Percentiles rank a stretch among this genome's conserved stretches.
Conservation (phyloP, 2,329 filamentous ascomycete genomes). For the Neonectria neomacrospora region DNA sequence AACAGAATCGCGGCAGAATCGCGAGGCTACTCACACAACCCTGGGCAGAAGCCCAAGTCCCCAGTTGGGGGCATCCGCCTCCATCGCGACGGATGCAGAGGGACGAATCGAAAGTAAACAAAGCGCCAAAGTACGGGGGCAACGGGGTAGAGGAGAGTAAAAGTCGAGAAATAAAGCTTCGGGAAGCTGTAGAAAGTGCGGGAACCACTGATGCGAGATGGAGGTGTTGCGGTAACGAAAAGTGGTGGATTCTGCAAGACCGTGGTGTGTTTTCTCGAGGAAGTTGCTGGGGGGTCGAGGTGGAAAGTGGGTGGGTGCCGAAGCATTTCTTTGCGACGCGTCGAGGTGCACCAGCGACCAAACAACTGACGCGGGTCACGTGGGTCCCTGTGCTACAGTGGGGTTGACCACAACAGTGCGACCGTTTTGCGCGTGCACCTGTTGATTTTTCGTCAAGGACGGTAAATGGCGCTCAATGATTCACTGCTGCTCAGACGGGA, state of each 20-base stretch:
- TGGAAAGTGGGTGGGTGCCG: conserved; percentile 23
- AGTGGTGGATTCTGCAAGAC: conserved; percentile 26
- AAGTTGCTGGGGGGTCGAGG: conserved; percentile 16
- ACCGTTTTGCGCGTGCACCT: neutral
- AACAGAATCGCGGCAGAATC: accelerated
- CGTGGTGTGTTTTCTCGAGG: conserved; percentile 27
- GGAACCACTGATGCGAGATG: conserved; percentile 14
- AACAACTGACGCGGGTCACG: conserved; percentile 28
- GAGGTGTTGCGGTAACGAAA: conserved; percentile 19
- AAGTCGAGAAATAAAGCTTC: conserved; percentile 23
- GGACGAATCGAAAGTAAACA: conserved; percentile 43
- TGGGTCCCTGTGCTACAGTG: conserved; percentile 8
- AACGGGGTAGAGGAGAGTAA: conserved; percentile 20
- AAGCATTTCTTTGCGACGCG: conserved; percentile 29
- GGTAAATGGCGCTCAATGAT: neutral
- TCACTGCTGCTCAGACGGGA: neutral
- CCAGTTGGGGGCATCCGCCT: conserved; percentile 38
- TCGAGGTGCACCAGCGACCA: conserved; percentile 10
- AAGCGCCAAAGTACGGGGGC: conserved; percentile 34
- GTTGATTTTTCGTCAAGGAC: neutral
- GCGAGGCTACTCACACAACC: conserved; percentile 32
- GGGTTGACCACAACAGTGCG: neutral
- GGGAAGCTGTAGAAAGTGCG: conserved; percentile 22
- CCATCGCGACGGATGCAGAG: conserved; percentile 43
- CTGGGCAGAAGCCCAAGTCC: conserved; percentile 36